Evolutionary conservation across 2,329 filamentous ascomycete species (phyloP), one percentile per base, ranked within the genome.

Genomic region (Fusarium verrucosum): DNA sequence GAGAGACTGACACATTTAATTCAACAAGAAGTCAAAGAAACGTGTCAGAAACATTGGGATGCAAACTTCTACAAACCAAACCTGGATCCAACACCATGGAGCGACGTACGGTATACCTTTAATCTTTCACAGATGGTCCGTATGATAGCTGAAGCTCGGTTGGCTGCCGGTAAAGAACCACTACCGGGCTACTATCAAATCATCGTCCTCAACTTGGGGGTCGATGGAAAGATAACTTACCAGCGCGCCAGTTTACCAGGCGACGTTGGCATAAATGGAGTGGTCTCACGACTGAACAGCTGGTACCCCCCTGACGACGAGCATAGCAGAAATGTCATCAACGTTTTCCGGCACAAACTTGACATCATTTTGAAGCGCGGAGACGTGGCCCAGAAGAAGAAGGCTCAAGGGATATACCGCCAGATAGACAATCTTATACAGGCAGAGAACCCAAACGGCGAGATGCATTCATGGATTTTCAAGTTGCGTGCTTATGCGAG

Each of bases 71-170:
- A 62, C 17, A 19, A 46, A 8, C 10, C 52, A 13, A 7, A 50
- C 7, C n/a, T 37, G 14, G 19, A 47, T 26, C 41, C 59, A 13
- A 57, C 49, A 47, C 25, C 35, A 13, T 72, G 68, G 69, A n/a
- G 11, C 3, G 50, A 62, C 8, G 54, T 62, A 5, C 59, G 38
- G 10, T 30, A 47, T 7, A 30, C 23, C 5, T 57, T 58, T 17
- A 33, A 49, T 1, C 30, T 59, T 14, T 33, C 36, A 19, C 33
- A 45, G 10, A 45, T 60, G 37, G 36, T 66, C 13, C 38, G 36
- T 17, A 68, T 72, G 59, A 52, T 68, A 23, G 66, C 70, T 9
- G 63, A 43, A 50, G 56, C 52, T 25, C 68, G 70, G n/a, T 37
- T 72, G 10, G 28, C 58, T 9, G 26, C 62, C 14, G 66, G 55